These are phyloP conservation scores for Metarhizium robertsii DNA, from an alignment of 2,329 filamentous ascomycete genomes.

Conservation along the genomic window DNA sequence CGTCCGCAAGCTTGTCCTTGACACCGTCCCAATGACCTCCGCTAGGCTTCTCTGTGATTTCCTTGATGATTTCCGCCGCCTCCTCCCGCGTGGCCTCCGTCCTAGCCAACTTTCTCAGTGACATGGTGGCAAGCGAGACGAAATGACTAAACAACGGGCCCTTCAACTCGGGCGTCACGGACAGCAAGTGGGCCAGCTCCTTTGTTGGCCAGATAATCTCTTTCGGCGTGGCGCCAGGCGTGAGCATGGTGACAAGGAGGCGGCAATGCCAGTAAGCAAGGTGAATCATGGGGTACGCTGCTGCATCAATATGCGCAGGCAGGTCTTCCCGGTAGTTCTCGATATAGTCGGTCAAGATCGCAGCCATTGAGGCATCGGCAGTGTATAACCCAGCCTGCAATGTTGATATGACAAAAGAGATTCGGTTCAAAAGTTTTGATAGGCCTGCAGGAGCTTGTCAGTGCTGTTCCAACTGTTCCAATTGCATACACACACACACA, in stretches of 20 bases:
- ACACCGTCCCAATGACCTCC: constrained; percentile 49
- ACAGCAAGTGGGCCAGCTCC: constrained; percentile 49
- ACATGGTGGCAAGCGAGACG: constrained; percentile 47
- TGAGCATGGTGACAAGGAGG: constrained; percentile 53
- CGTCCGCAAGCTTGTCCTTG: constrained; percentile 30
- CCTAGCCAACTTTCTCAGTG: constrained; percentile 50
- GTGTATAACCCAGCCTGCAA: constrained; percentile 25
- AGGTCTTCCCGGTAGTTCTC: constrained; percentile 59
- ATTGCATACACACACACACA: background rate
- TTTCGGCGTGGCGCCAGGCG: constrained; percentile 42
- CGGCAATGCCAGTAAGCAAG: constrained; percentile 63
- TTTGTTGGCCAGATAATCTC: constrained; percentile 53
- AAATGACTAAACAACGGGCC: constrained; percentile 62
- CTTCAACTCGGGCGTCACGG: constrained; percentile 41
- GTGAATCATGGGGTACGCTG: constrained; percentile 47
- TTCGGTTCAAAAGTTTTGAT: constrained; percentile 43
- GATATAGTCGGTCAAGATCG: constrained; percentile 26
- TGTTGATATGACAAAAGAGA: constrained; percentile 27
- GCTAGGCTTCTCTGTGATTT: constrained; percentile 45
- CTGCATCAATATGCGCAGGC: constrained; percentile 44
- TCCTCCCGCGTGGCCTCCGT: constrained; percentile 47
- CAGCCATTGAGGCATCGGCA: constrained; percentile 23
- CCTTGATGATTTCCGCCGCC: constrained; percentile 43
- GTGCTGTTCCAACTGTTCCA: background rate
- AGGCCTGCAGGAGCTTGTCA: constrained; percentile 28